Base-by-base conservation (phyloP, 306 rosid species). In the Acmispon strigosus region DNA sequence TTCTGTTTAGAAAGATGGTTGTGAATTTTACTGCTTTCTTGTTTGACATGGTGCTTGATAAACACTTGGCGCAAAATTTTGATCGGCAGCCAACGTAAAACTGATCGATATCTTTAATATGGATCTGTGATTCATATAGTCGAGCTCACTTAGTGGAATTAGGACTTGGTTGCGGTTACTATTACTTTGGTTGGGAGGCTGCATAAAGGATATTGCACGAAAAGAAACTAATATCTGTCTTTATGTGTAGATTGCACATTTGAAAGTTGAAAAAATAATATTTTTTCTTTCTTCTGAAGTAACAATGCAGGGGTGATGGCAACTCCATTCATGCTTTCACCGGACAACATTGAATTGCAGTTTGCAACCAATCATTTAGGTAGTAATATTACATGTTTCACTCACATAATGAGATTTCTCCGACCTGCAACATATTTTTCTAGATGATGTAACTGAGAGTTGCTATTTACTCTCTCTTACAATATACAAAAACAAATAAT, bases 261-360 rank as follows among this genome's bases (percentile, higher is more conserved):
- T 73, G 58, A 62, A 69, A 63, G 20, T 69, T 72, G 29, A 72
- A 64, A 53, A 55, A 32, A 52, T 36, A 24, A 13, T 27, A 12
- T 66, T 67, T n/a, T 78, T 3, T 74, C 57, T 80, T 73, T 79
- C 66, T 70, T 78, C 66, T 65, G 24, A 86, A 92, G 91, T 62
- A 92, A 92, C 74, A 92, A 92, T 82, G 96, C 96, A 66, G 98
- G 98, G 19, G 29, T 88, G 55, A 84, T 86, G 96, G 96, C 87
- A 34, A 69, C 88, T 68, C 96, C 91, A 2, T 92, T 86, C 86
- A 73, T 17, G 76, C 91, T 88, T 66, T 86, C 91, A 32, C 69
- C 79, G 77, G 96, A 92, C 72, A 78, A 83, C 71, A 85, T 92
- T 50, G 96, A 87, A 63, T 66, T 87, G 77, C 96, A 92, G 72